Conservation (phyloP, 2,329 filamentous ascomycete genomes). For the Emmonsia crescens region DNA sequence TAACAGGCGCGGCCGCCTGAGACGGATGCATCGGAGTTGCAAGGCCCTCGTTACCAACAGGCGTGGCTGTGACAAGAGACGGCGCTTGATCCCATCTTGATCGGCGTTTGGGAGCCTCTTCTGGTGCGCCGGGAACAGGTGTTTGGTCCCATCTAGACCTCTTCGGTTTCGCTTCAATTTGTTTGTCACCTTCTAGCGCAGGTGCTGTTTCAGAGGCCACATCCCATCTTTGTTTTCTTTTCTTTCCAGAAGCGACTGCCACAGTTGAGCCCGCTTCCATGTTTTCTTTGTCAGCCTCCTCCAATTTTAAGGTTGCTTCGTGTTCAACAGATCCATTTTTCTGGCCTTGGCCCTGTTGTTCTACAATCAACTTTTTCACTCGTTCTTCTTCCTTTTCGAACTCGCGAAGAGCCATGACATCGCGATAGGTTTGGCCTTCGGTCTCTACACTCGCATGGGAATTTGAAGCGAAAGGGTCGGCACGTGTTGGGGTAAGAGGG, state of each 20-base stretch:
- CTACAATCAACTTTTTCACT: slow-evolving; percentile 66
- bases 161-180: slow-evolving; percentile 53
- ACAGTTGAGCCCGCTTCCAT: slow-evolving; percentile 58
- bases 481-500: slow-evolving; percentile 67
- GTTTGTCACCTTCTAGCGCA: slow-evolving; percentile 38
- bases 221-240: slow-evolving; percentile 95
- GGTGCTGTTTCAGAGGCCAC: slow-evolving; percentile 51
- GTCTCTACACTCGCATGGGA: slow-evolving; percentile 54
- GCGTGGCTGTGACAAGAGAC: slow-evolving; percentile 53
- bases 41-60: slow-evolving; percentile 60
- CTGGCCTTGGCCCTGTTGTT: slow-evolving; percentile 51
- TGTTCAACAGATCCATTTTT: slow-evolving; percentile 52
- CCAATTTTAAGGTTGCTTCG: slow-evolving; percentile 61
- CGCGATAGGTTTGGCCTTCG: slow-evolving; percentile 73
- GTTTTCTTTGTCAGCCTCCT: slow-evolving; percentile 57
- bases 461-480: slow-evolving; percentile 74
- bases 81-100: slow-evolving; percentile 92
- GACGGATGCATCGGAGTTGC: slow-evolving; percentile 68
- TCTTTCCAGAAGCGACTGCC: slow-evolving; percentile 52
- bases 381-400: slow-evolving; percentile 88
- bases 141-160: slow-evolving; percentile 83
- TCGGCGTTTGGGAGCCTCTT: slow-evolving; percentile 58
- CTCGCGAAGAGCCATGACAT: slow-evolving; percentile 83
- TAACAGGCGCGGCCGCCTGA: slow-evolving; percentile 42
- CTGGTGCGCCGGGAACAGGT: slow-evolving; percentile 47